These are phyloP conservation scores for Xylaria acuta DNA, from an alignment of 495 filamentous ascomycete species.

Conservation along the genomic window DNA sequence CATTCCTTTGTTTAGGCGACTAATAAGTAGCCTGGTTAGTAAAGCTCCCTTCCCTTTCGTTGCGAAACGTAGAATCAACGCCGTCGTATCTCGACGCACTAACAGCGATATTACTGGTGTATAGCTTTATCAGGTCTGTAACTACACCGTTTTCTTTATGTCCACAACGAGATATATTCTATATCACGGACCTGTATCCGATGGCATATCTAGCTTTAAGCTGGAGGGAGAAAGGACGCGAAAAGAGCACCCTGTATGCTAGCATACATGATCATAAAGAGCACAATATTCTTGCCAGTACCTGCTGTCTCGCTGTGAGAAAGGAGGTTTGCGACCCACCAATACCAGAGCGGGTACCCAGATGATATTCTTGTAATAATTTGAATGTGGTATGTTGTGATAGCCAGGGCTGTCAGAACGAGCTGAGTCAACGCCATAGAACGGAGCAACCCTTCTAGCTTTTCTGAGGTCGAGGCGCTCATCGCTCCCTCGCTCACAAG, in stretches of 20 bases:
- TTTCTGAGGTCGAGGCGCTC: neutral
- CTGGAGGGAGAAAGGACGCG: conserved; percentile 94
- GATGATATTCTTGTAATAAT: conserved; percentile 90
- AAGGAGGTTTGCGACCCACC: conserved; percentile 67
- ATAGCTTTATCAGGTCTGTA: neutral
- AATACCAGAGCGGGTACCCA: conserved; percentile 89
- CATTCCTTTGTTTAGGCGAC: neutral
- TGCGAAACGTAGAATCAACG: too few relatives aligned
- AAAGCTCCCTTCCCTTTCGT: neutral
- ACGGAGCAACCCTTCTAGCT: conserved; percentile 43
- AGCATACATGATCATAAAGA: conserved; percentile 80
- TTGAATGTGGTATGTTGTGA: conserved; percentile 88
- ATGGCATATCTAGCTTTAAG: conserved; percentile 47
- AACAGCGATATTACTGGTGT: neutral
- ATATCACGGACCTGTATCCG: neutral
- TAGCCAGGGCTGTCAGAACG: conserved; percentile 70
- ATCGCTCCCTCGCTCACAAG: conserved; percentile 25
- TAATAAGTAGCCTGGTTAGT: too few relatives aligned
- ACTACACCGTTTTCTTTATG: neutral
- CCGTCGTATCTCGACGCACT: too few relatives aligned
- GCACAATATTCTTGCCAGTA: conserved; percentile 40
- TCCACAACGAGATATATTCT: neutral
- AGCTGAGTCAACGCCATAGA: conserved; percentile 76
- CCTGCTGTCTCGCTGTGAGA: conserved; percentile 35
- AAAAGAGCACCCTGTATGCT: conserved; percentile 81